Base-by-base conservation (phyloP, 2,329 filamentous ascomycete genomes). In the Chrysoporthe puriensis region DNA sequence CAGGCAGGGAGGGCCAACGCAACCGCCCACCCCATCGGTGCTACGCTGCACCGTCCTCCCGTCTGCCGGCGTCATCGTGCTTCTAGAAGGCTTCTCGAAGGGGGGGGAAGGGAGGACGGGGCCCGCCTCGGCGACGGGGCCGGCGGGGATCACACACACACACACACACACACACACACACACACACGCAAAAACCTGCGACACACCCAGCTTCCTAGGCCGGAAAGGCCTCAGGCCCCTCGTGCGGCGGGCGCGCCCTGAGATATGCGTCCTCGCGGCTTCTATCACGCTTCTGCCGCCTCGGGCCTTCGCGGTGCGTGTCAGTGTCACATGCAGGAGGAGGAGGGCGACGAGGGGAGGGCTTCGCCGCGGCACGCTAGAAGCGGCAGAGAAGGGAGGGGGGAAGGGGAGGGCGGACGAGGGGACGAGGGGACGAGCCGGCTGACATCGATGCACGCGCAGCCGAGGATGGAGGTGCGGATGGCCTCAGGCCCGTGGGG, bases 271-370 rank as follows among this genome's bases (percentile, higher is more conserved):
- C 54, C 32, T 57, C 6, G 34, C 16, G 54, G 54, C 64, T 59
- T 57, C 59, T 61, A 66, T 68, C 59, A 54, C 65, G 32, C 63
- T 62, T 68, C 63, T 68, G 60, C 48, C 26, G 48, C 48, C 11
- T 44, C 16, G 43, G 42, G 56, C 11, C 9, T 21, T 9, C 9
- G 21, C 32, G 36, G n/a, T 32, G 43, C 32, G 26, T 32, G 58
- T 61, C n/a, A 16, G 58, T 43, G 43, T 44, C 43, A 21, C 26
- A 61, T 61, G 52, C 54, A 64, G 56, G 52, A 4, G 50, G 32
- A 66, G 48, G 44, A 46, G 44, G 18, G 16, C 16, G 16, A 46
- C 44, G 18, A 18, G 44, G 44, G 46, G 48, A 4, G 5, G 2
- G 21, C 9, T 34, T 66, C 32, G 34, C 16, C 32, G 16, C 16